A percentile compares a stretch with the other conserved stretches of the same genome.
Conservation (phyloP, 768 basidiomycete species). For the Collybia nuda region DNA sequence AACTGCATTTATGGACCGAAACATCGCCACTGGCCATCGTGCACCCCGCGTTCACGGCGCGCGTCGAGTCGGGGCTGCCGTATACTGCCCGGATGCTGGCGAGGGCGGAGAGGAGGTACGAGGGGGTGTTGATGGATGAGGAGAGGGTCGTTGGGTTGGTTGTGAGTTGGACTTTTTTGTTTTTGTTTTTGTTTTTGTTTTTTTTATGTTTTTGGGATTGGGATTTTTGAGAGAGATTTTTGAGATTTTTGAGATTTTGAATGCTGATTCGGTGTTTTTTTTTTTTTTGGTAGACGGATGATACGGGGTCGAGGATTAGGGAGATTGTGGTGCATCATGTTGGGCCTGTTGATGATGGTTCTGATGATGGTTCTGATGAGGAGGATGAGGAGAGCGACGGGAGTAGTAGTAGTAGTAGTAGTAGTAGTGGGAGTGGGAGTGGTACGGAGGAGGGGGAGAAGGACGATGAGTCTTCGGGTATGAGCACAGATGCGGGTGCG, state of each 20-base stretch:
- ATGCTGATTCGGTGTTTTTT: background rate
- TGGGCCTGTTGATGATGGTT: background rate
- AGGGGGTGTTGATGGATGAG: slow-evolving; percentile 40
- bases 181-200: background rate
- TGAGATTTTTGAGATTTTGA: too few relatives aligned
- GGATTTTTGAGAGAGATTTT: too few relatives aligned
- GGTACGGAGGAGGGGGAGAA: too few relatives aligned
- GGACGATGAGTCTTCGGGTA: too few relatives aligned
- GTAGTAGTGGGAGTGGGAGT: too few relatives aligned
- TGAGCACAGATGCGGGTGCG: too few relatives aligned
- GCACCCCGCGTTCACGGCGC: slow-evolving; percentile 20
- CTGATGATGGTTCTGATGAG: too few relatives aligned
- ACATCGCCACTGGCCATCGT: too few relatives aligned
- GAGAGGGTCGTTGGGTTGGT: slow-evolving; percentile 36
- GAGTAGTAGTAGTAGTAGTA: too few relatives aligned
- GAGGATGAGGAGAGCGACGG: too few relatives aligned
- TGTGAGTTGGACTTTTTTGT: slow-evolving; percentile 23
- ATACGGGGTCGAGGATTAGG: background rate
- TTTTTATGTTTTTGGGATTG: background rate
- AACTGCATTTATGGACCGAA: too few relatives aligned
- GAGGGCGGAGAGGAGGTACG: slow-evolving; percentile 13
- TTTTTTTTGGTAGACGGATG: slow-evolving; percentile 5
- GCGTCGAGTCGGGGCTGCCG: slow-evolving; percentile 22
- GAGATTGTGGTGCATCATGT: slow-evolving; percentile 10
- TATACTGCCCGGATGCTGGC: slow-evolving; percentile 13